A percentile compares a stretch with the other conserved stretches of the same genome.
Conservation (phyloP, 139 green algal genomes). For the Micractinium sp. region DNA sequence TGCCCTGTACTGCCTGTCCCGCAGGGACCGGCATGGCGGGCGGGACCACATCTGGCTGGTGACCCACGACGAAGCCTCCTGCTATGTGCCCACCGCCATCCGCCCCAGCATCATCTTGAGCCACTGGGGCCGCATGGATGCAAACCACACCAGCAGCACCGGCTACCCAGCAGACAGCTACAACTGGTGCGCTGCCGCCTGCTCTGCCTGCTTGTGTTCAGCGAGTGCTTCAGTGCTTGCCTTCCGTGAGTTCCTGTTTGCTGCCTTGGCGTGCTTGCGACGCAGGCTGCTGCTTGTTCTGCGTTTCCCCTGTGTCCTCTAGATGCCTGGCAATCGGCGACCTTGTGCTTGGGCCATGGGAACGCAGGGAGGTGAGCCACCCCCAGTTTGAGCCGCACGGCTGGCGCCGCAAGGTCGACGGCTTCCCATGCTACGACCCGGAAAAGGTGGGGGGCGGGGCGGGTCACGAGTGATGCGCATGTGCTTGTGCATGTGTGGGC, state of each 20-base stretch:
- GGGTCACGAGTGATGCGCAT: no score
- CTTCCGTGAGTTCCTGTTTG: no score
- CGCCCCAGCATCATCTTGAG: slow-evolving; percentile 49
- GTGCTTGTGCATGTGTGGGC: background rate
- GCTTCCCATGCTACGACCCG: background rate
- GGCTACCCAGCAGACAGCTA: background rate
- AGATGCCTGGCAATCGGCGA: no score
- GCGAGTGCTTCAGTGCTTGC: no score
- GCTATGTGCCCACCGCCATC: slow-evolving; percentile 48
- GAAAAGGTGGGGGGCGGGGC: background rate
- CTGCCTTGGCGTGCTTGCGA: no score
- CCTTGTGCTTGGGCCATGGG: no score
- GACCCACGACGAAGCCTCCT: slow-evolving; percentile 62
- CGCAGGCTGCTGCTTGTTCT: no score
- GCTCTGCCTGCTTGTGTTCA: no score
- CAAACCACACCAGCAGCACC: background rate
- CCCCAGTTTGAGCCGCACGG: background rate
- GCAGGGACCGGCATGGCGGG: slow-evolving; percentile 3
- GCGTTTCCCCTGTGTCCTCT: no score
- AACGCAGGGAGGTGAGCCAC: background rate
- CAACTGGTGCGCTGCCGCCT: no score
- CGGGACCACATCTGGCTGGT: slow-evolving; percentile 33
- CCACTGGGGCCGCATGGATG: slow-evolving; percentile 50
- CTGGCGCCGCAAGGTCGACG: background rate
- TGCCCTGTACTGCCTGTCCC: background rate